phyloP scores from a whole-genome alignment of 768 basidiomycete species.

The Pulveroboletus sp. region DNA sequence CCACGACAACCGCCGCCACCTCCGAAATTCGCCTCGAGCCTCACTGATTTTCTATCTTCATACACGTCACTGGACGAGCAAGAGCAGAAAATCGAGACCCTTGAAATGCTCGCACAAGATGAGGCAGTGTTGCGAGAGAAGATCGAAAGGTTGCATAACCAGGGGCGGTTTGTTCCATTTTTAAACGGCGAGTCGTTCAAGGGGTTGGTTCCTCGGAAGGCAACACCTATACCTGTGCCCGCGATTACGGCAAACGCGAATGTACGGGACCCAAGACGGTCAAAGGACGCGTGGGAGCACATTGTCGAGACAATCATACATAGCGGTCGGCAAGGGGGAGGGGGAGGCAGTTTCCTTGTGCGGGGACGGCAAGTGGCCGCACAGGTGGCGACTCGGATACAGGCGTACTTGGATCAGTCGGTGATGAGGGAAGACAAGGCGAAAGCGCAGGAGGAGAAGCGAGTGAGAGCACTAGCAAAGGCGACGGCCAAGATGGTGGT shows the following conservation, averaged over 20 bases:
- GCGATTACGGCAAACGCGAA: constrained; percentile 14
- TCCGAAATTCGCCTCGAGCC: constrained; percentile 47
- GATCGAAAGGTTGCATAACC: constrained; percentile 39
- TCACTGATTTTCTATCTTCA: constrained; percentile 55
- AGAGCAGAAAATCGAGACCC: constrained; percentile 38
- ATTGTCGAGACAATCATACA: constrained; percentile 45
- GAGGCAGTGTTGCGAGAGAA: constrained; percentile 43
- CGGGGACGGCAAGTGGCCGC: constrained; percentile 43
- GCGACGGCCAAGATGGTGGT: constrained; percentile 64
- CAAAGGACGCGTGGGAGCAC: constrained; percentile 53
- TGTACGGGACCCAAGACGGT: constrained; percentile 22
- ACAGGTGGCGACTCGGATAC: constrained; percentile 59
- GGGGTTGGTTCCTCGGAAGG: constrained; percentile 2
- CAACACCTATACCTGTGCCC: background rate
- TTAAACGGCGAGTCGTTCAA: constrained; percentile 28
- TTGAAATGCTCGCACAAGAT: constrained; percentile 36
- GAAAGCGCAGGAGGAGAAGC: constrained; percentile 57
- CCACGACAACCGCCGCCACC: constrained; percentile 61
- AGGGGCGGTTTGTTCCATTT: constrained; percentile 45
- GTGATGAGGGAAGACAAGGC: constrained; percentile 59
- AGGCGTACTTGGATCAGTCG: constrained; percentile 70
- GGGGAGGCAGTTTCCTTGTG: constrained; percentile 4
- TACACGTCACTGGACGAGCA: constrained; percentile 52
- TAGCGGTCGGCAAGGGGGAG: constrained; percentile 17
- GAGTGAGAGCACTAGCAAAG: constrained; percentile 63